Evolutionary conservation across 139 green algal genomes (phyloP), one percentile per base, ranked within the genome.

Genomic region (Limnomonas spitsbergensis): DNA sequence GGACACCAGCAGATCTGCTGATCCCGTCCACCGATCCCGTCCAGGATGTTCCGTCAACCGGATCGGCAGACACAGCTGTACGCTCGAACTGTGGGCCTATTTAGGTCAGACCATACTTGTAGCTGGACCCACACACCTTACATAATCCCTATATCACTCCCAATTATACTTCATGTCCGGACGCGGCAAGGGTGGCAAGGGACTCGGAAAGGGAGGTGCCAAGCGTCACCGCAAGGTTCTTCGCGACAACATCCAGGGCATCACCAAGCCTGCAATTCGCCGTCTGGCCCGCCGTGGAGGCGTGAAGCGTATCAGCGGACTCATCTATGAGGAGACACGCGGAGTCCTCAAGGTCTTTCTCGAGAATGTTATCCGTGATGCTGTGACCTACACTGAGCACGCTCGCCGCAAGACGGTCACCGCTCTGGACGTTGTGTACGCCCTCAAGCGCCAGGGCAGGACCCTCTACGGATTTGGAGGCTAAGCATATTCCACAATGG

Each of bases 321-420:
- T 95, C 36, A 95, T 96, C 83, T 95, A 95, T 78, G 91, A 96
- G 89, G 92, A 96, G 88, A 94, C 91, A 53, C 90, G 92, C 81
- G 89, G 90, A 42, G 92, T 96, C 38, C 90, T 97, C 74, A 95
- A 97, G 89, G 76, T 80, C 38, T 95, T 97, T 87, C 88, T 97
- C 36, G 92, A 97, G 88, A 95, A 94, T 78, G 90, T 96, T 20
- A 91, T 95, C 78, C 86, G 93, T 72, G 94, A 97, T 80, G 90
- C 94, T 27, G 94, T 98, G 37, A 98, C 95, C 80, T 98, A 98
- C 92, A 97, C 93, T 38, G 94, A 98, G 92, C 93, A 98, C 91
- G 94, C 93, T 56, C 85, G 93, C 71, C 88, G 94, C 73, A 98
- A 97, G 92, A 98, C 94, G 26, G 93, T 98, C 35, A 97, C 94